These are phyloP conservation scores for Botrytis fragariae DNA, from an alignment of 2,329 filamentous ascomycete genomes.

Conservation along the genomic window DNA sequence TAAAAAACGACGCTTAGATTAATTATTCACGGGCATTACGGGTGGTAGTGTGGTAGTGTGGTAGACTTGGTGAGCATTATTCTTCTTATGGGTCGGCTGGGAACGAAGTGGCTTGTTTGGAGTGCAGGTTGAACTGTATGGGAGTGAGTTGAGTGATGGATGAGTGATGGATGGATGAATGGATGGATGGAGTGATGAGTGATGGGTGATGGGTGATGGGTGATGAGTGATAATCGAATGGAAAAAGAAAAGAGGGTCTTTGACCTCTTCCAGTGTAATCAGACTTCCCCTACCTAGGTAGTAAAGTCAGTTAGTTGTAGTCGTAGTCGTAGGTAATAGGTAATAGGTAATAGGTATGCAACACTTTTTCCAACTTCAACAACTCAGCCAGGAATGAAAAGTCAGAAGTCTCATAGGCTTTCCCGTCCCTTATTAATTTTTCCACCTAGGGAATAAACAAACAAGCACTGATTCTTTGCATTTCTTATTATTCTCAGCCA, in stretches of 20 bases:
- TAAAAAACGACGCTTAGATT: slow-evolving; percentile 10
- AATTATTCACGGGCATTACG: slow-evolving; percentile 10
- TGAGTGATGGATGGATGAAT: neutral
- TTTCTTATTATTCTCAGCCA: neutral
- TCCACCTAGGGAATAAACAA: neutral
- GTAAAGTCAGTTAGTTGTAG: too few relatives aligned
- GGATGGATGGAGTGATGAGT: neutral
- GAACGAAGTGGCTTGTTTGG: neutral
- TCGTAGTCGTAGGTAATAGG: neutral
- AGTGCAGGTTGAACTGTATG: neutral
- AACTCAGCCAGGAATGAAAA: neutral
- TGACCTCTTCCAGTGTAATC: neutral
- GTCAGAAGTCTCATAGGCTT: neutral
- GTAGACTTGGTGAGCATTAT: neutral
- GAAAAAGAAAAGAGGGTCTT: neutral
- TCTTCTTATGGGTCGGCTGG: neutral
- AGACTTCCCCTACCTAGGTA: neutral
- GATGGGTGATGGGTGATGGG: neutral
- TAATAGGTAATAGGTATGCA: neutral
- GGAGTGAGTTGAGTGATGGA: neutral
- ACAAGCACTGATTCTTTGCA: neutral
- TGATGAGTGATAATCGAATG: neutral
- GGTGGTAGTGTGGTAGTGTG: slow-evolving; percentile 3
- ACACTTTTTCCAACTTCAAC: slow-evolving; percentile 1
- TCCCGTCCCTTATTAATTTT: neutral